Evolutionary conservation across 306 rosid genomes (phyloP), one percentile per base, ranked within the genome.

Genomic region (Quercus rubra): DNA sequence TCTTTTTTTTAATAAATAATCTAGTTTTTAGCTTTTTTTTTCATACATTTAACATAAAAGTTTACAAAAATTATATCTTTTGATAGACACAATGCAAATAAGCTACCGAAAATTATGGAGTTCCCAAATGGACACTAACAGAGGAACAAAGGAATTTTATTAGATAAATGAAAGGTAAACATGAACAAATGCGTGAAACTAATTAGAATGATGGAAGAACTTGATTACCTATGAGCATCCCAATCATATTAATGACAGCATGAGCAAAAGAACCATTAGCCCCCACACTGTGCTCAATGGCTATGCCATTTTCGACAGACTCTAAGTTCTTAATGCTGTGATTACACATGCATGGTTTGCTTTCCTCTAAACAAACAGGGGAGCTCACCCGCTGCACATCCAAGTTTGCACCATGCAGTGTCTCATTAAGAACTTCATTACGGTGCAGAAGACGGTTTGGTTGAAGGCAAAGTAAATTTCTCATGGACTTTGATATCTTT

Each of bases 221-320:
- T 73, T 41, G 46, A 41, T 41, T 82, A 92, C 97, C 97, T 75
- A 89, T 82, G 81, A 92, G 92, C 96, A 89, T 91, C 46, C 94
- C 97, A 61, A 85, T 90, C 97, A 92, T 92, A 78, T 92, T 92
- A 79, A 91, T 78, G 61, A 89, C 92, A 41, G 92, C 82, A 74
- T 89, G 92, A 79, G 76, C 67, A 69, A 88, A 86, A 77, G 92
- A 89, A 74, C 93, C 72, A 28, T 81, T 83, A 8, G 88, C 88
- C 55, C 85, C 79, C 62, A 81, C 81, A 67, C 79, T 79, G 75
- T 75, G 73, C n/a, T 79, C 75, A 1, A 43, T 23, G 0, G 17
- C 77, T 58, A 46, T 67, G 1, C 70, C 86, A 80, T 8, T 77
- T 3, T 57, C 55, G 27, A 67, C 72, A 68, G 18, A 69, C 52